Base-by-base conservation (phyloP, 345 rosid species). In the Hirschfeldia incana region DNA sequence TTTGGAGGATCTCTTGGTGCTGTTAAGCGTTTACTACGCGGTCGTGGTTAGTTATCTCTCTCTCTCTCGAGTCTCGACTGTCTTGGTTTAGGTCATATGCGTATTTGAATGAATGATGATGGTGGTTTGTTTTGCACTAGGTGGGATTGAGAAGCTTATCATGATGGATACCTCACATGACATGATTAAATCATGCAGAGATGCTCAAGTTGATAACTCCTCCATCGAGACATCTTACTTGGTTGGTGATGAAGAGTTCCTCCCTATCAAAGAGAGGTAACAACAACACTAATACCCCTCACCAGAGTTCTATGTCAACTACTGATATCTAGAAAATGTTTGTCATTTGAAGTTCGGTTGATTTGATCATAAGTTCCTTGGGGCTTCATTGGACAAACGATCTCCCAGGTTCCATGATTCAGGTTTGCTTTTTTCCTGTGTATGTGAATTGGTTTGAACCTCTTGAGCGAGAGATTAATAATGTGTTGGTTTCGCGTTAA, bases 361-460 rank as follows among this genome's bases (percentile, higher is more conserved):
- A 95, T 86, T 81, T 93, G 87, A 88, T 90, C 68, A 84, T 95
- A 72, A 93, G 97, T 81, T 90, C 94, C 73, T 81, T 95, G 85
- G 99, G 99, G 67, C 96, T 95, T 66, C 99, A 95, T 44, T 95
- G 99, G 98, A 93, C 98, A 66, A 95, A 95, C 83, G 99, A 95
- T 87, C 97, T 95, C 78, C 99, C 97, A 13, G 99, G 99, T 70
- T 87, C 99, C 71, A 91, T 95, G 99, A 95, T 93, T 71, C 98
- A 95, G 92, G 98, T 91, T 42, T 30, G 16, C 60, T 15, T n/a
- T 29, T 29, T 2, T 27, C 61, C 6, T 39, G 29, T 34, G 16
- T 29, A 63, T 73, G 39, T 59, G 51, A 69, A 60, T 46, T 73
- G 42, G 65, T 61, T 10, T 42, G 65, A 57, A 6, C 4, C 33